Conservation (phyloP, 1,139 yeast genomes). For the Debaryomyces psychrophilus region DNA sequence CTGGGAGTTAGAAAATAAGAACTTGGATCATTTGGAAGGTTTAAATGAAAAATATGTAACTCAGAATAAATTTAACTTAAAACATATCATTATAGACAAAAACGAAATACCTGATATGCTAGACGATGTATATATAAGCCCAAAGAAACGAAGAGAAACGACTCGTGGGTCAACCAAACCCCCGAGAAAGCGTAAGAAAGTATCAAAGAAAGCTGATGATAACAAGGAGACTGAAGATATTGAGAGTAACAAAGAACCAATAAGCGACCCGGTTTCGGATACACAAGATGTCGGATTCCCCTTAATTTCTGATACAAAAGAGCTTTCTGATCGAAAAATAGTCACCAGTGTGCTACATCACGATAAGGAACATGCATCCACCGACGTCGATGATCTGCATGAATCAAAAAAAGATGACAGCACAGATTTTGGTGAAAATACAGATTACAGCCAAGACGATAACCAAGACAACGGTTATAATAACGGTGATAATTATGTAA, state of each 20-base stretch:
- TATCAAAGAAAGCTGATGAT: neutral
- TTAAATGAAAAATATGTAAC: conserved; percentile 27
- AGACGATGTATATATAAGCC: conserved; percentile 19
- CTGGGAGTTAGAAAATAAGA: conserved; percentile 22
- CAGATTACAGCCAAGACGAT: conserved; percentile 7
- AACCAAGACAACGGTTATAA: neutral
- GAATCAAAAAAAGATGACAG: conserved; percentile 3
- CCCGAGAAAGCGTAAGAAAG: neutral
- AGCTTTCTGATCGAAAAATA: conserved; percentile 5
- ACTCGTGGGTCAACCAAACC: neutral
- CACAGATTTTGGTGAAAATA: conserved; percentile 6
- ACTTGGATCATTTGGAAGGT: conserved; percentile 19
- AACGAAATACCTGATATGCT: conserved; percentile 23
- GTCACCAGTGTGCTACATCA: neutral
- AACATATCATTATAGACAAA: conserved; percentile 22
- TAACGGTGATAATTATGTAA: neutral
- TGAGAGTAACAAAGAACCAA: neutral
- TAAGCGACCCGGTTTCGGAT: neutral
- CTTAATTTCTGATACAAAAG: neutral
- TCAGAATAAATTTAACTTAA: conserved; percentile 24
- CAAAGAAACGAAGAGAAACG: neutral
- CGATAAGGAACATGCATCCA: neutral
- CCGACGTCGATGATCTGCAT: neutral
- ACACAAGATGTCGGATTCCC: neutral
- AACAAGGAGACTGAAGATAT: neutral